Conservation (phyloP, 208 protist genomes). For the Trypanosoma congolense region DNA sequence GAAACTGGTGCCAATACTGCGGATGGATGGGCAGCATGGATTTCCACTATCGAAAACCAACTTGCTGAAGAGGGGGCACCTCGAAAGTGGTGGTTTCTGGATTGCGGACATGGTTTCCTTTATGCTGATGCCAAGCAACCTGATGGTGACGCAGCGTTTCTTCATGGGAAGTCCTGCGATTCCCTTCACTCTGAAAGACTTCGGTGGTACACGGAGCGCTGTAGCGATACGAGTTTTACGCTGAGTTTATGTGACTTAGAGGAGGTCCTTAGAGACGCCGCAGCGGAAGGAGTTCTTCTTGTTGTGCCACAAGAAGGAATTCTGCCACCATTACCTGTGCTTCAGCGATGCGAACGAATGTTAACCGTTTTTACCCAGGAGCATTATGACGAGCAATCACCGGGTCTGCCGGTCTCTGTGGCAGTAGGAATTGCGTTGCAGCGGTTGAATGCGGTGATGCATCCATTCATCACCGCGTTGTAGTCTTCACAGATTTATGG, state of each 20-base stretch:
- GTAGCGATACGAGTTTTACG: slow-evolving; percentile 6
- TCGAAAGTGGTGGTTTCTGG: slow-evolving; percentile 56
- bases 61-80: slow-evolving; percentile 5
- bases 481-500: slow-evolving; percentile 4
- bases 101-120: slow-evolving; percentile 60
- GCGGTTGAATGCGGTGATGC: slow-evolving; percentile 63
- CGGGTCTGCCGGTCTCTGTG: slow-evolving; percentile 68
- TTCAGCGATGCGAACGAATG: slow-evolving; percentile 52
- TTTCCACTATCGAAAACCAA: not conserved
- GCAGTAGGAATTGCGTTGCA: slow-evolving; percentile 81
- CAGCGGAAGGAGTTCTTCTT: slow-evolving; percentile 39
- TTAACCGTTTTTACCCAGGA: slow-evolving; percentile 39
- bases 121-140: slow-evolving; percentile 24
- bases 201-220: slow-evolving; percentile 26
- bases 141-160: not conserved
- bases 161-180: slow-evolving; percentile 7
- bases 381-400: not conserved
- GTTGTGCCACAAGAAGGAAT: slow-evolving; percentile 78
- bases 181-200: slow-evolving; percentile 18
- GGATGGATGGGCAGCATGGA: slow-evolving; percentile 1
- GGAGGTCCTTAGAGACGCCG: slow-evolving; percentile 23
- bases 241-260: slow-evolving; percentile 48
- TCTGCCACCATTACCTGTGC: slow-evolving; percentile 58
- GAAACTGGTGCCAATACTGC: slow-evolving; percentile 1
- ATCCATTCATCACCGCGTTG: slow-evolving; percentile 46